Base-by-base conservation (phyloP, 345 rosid genomes). In the Linum usitatissimum region DNA sequence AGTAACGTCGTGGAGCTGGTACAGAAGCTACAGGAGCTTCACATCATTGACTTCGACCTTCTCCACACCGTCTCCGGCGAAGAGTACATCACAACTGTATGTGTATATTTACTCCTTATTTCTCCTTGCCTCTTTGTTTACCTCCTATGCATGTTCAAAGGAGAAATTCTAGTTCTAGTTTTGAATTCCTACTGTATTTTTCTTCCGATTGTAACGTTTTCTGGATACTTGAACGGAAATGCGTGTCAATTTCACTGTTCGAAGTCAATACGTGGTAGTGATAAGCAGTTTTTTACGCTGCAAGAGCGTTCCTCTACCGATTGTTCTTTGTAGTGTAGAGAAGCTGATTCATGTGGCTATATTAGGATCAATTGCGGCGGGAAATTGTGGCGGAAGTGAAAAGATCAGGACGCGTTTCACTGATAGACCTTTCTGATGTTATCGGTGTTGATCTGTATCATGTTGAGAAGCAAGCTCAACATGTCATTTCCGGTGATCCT, bases 51-150 rank as follows among this genome's bases (percentile, higher is more conserved):
- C 77, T 92, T 92, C 83, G 91, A 89, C 71, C 98, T 92, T 68
- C 96, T 92, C 67, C 95, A 92, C 76, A 92, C 98, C 68, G 88
- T 92, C 72, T 80, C 96, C 55, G 98, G 98, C 64, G 89, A 89
- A 61, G 96, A 92, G 73, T 89, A 82, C 81, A 92, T 92, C 77
- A 89, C 98, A 75, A 86, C 91, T 20, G 98, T 88, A 69, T 0
- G 53, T 28, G 14, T 0, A 18, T 45, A 64, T 42, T 42, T 42
- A 6, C 49, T 42, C 9, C 10, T 14, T 42, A 9, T 42, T 14
- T 42, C 49, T 42, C 21, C 58, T 64, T 21, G 59, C 23, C 48
- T 64, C 53, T 49, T 3, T 31, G 28, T 30, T 62, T 23, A 64
- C 21, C 19, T 34, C 21, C 58, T 31, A 31, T 31, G 36, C 36